Conservation (phyloP, 2,329 filamentous ascomycete genomes). For the Ophiostoma himal-ulmi region DNA sequence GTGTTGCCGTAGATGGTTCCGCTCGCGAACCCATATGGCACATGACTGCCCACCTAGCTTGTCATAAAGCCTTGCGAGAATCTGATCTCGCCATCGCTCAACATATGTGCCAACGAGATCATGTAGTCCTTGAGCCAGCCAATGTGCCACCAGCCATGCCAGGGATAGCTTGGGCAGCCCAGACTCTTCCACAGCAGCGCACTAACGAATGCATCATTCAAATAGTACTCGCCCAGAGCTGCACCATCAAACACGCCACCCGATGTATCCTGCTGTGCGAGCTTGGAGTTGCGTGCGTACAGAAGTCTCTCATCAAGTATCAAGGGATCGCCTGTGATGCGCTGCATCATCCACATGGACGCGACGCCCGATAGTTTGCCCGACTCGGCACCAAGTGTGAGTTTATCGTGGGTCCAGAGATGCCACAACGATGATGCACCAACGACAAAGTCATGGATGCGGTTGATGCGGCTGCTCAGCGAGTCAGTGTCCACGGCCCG, state of each 20-base stretch:
- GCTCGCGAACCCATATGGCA: slow-evolving; percentile 5
- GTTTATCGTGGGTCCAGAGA: neutral
- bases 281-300: neutral
- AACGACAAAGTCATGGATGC: slow-evolving; percentile 22
- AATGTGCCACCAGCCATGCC: slow-evolving; percentile 26
- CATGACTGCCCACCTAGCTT: slow-evolving; percentile 23
- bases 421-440: slow-evolving; percentile 17
- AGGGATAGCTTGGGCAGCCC: slow-evolving; percentile 22
- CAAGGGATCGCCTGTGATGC: neutral
- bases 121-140: slow-evolving; percentile 25
- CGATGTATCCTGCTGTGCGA: neutral
- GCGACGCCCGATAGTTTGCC: neutral
- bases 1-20: neutral
- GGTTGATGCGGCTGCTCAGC: slow-evolving; percentile 20
- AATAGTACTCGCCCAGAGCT: neutral
- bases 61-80: slow-evolving; percentile 23
- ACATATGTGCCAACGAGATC: slow-evolving; percentile 18
- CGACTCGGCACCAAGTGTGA: neutral
- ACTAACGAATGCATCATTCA: neutral
- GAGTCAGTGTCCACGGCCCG: slow-evolving; percentile 18
- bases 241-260: neutral
- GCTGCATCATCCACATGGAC: neutral
- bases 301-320: neutral
- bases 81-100: slow-evolving; percentile 17
- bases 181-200: neutral